Base-by-base conservation (phyloP, 2,329 filamentous ascomycete genomes). In the Tolypocladium capitatum region DNA sequence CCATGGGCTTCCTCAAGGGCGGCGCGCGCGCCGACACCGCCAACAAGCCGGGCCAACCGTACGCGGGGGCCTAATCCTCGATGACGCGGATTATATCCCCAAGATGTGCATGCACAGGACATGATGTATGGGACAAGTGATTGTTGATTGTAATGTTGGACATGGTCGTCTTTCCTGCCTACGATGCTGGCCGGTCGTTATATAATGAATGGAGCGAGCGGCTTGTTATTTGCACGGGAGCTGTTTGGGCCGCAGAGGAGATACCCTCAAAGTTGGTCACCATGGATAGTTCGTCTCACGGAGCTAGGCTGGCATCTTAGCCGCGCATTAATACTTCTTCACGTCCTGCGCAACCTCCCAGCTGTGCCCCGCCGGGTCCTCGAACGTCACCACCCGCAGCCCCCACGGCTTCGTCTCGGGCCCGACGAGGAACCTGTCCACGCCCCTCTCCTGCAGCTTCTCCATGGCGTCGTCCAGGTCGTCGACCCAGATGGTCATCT, bases 1-100 rank as follows among this genome's bases (percentile, higher is more conserved):
- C 62, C 4, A 54, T 76, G 35, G 65, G 68, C 48, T 63, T 65
- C 32, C 59, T 72, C 41, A 65, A 61, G 21, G 56, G 57, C 46
- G 55, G 60, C 20, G 58, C 60, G 21, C 60, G 58, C 5, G 59
- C 56, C 14, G 63, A 62, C 16, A 58, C 52, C 31, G 53, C 55
- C 42, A 34, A 45, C 16, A 52, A 56, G 47, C 49, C 55, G 7
- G 44, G 16, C 14, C 46, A 50, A 44, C 31, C 46, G 30, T 33
- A 47, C 32, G 21, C 45, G 31, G 38, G 32, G 2, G 48, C 35
- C 10, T 54, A 31, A 5, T 9, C 13, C 20, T 6, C 20, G 18
- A 11, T 14, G 20, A n/a, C n/a, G n/a, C n/a, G n/a, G n/a, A n/a
- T n/a, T n/a, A n/a, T n/a, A n/a, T n/a, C n/a, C n/a, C n/a, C n/a